These are phyloP conservation scores for Leucocoprinus leucothites DNA, from an alignment of 768 basidiomycete species.

Conservation along the genomic window DNA sequence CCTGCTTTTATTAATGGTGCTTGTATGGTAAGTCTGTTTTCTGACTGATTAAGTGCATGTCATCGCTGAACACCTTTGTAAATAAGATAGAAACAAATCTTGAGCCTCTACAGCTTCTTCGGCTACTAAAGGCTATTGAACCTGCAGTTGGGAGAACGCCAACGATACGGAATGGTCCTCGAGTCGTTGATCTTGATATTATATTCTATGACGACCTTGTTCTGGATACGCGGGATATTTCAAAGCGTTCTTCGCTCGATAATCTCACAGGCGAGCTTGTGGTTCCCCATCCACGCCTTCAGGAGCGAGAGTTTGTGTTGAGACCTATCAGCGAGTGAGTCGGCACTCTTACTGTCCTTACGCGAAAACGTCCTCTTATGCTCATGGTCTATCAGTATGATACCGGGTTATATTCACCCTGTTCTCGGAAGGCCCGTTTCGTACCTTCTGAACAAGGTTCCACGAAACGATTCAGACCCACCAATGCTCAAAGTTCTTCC, in stretches of 20 bases:
- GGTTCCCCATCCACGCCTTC: constrained; percentile 78
- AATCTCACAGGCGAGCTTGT: constrained; percentile 67
- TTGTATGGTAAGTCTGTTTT: constrained; percentile 67
- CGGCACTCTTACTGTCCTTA: not conserved
- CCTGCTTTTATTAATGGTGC: constrained; percentile 87
- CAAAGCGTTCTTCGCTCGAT: constrained; percentile 38
- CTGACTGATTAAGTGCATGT: not conserved
- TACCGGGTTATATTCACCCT: constrained; percentile 74
- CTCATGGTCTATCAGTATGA: constrained; percentile 54
- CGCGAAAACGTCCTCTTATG: not conserved
- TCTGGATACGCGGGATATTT: constrained; percentile 54
- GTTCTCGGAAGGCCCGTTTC: constrained; percentile 42
- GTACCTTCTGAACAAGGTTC: constrained; percentile 40
- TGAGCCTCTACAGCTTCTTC: constrained; percentile 53
- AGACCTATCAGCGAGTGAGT: constrained; percentile 85
- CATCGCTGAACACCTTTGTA: not conserved
- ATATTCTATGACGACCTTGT: constrained; percentile 63
- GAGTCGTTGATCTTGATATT: constrained; percentile 88
- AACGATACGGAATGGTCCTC: constrained; percentile 80
- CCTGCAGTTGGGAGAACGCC: constrained; percentile 70
- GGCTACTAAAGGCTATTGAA: constrained; percentile 73
- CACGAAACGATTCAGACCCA: constrained; percentile 27
- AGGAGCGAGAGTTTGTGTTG: constrained; percentile 90
- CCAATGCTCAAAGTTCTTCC: constrained; percentile 74
- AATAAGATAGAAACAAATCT: constrained; percentile 82